A percentile compares a stretch with the other conserved stretches of the same genome.
These are phyloP conservation scores for Fusarium algeriense DNA, from an alignment of 2,329 filamentous ascomycete species.

Conservation along the genomic window DNA sequence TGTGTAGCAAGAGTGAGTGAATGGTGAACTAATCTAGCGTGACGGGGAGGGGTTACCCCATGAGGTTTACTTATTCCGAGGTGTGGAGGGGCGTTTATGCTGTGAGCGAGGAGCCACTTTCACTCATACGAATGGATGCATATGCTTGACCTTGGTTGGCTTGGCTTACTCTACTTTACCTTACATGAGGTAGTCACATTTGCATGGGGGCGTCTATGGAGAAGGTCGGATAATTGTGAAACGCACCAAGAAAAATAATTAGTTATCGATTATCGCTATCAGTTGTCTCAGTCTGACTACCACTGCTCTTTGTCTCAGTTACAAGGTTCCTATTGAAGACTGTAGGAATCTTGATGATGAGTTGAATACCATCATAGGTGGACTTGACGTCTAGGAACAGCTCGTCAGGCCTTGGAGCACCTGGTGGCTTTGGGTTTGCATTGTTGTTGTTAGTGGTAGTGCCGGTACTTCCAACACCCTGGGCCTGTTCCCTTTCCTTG, in stretches of 20 bases:
- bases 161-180: conserved; percentile 16
- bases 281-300: conserved; percentile 17
- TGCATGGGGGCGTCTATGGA: conserved; percentile 25
- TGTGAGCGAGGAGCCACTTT: conserved; percentile 8
- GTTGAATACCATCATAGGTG: conserved; percentile 68
- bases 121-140: conserved; percentile 25
- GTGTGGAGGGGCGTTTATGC: conserved; percentile 22
- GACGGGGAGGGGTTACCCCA: conserved; percentile 43
- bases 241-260: conserved; percentile 25
- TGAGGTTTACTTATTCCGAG: conserved; percentile 38
- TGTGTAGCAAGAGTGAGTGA: conserved; percentile 1
- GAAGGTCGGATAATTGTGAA: conserved; percentile 32
- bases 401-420: conserved; percentile 58
- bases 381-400: conserved; percentile 69
- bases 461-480: conserved; percentile 5
- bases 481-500: conserved; percentile 3
- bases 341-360: conserved; percentile 69
- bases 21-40: conserved; percentile 31
- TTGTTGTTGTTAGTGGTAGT: not conserved
- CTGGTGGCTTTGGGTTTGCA: conserved; percentile 49
- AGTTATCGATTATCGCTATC: conserved; percentile 36
- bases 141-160: conserved; percentile 22
- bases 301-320: conserved; percentile 23
- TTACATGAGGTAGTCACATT: conserved; percentile 9
- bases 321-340: conserved; percentile 58